Evolutionary conservation across 305 asterid genomes (phyloP).

Genomic region (Ajuga reptans): DNA sequence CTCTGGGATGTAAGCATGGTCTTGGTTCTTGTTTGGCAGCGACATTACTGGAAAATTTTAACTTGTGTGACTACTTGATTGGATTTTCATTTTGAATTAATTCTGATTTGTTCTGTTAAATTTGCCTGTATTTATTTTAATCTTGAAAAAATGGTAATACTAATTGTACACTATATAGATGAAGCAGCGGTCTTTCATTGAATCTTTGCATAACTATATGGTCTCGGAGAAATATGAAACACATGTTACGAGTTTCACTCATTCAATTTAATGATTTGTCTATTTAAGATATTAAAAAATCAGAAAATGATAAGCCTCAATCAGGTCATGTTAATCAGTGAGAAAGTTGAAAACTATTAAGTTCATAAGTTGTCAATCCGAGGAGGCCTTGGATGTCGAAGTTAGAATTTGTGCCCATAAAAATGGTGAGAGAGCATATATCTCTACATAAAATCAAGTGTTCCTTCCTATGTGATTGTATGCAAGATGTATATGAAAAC

Average conservation of each 20-base stretch:
- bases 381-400: neutral
- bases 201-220: neutral
- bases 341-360: neutral
- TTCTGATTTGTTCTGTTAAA: neutral
- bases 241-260: neutral
- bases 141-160: neutral
- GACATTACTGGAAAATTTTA: neutral
- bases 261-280: neutral
- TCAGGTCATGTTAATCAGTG: neutral
- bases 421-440: neutral
- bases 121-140: neutral
- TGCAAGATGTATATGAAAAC: neutral
- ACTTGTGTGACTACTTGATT: neutral
- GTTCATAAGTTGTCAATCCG: neutral
- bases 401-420: neutral
- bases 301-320: slow-evolving; percentile 2
- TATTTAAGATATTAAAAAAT: neutral
- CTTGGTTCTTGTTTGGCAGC: neutral
- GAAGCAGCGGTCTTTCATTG: neutral
- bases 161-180: neutral
- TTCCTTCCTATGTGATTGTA: neutral
- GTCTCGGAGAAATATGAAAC: neutral
- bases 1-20: neutral
- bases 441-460: neutral
- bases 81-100: neutral